Evolutionary conservation across 176 grass and related monocot genomes (phyloP).

Genomic region (Zoysia pacifica): DNA sequence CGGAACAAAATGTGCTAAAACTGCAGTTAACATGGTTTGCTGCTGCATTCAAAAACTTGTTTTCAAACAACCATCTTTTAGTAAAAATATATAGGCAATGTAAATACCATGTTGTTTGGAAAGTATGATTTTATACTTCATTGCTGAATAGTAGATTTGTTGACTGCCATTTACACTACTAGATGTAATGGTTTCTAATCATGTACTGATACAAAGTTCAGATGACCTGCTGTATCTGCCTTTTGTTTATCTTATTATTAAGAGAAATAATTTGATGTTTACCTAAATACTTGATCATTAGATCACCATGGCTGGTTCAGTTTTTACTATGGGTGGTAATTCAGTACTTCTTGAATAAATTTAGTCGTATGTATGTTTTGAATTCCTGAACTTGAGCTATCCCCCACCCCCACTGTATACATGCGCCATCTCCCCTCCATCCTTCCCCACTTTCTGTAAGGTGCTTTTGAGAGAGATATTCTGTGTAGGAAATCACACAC

Average conservation of each 20-base stretch:
- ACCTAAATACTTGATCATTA: not conserved
- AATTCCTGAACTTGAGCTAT: not conserved
- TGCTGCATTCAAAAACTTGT: not conserved
- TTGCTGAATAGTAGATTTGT: slow-evolving; percentile 2
- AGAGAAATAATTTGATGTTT: not conserved
- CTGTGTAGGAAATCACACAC: not conserved
- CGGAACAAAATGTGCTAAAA: slow-evolving; percentile 7
- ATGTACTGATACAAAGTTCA: not conserved
- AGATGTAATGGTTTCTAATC: not conserved
- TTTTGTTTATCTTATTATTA: not conserved
- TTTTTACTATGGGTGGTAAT: not conserved
- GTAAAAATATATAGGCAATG: not conserved
- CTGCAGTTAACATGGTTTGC: not conserved
- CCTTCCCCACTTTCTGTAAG: not conserved
- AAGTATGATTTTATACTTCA: not conserved
- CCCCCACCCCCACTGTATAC: not conserved
- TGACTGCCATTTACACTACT: not conserved
- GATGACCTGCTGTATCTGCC: not conserved
- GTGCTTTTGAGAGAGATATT: slow-evolving; percentile 3
- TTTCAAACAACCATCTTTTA: slow-evolving; percentile 3
- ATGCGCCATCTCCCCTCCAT: not conserved
- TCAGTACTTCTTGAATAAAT: not conserved
- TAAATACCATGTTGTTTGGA: not conserved
- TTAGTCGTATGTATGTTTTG: not conserved
- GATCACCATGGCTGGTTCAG: not conserved